Evolutionary conservation across 768 basidiomycete species (phyloP).

Genomic region (Rhizopogon salebrosus): DNA sequence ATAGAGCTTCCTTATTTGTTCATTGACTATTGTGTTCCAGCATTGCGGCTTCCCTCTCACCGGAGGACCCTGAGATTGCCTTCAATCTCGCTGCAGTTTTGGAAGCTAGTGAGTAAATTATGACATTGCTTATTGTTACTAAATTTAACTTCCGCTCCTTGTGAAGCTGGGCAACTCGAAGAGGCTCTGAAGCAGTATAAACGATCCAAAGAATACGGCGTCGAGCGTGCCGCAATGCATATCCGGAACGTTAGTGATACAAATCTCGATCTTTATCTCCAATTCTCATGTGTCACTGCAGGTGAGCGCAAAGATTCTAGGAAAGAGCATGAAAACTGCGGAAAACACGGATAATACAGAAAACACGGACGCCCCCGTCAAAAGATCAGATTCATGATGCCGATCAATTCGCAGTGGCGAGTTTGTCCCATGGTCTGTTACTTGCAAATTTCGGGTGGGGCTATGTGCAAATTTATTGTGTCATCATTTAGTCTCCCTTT

Average conservation of each 20-base stretch:
- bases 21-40: constrained; percentile 41
- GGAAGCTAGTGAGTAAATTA: constrained; percentile 67
- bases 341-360: constrained; percentile 28
- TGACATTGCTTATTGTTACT: constrained; percentile 29
- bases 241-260: constrained; percentile 65
- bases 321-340: constrained; percentile 50
- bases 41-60: constrained; percentile 75
- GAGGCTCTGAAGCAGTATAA: constrained; percentile 81
- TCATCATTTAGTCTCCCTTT: neutral
- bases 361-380: constrained; percentile 26
- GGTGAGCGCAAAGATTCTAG: constrained; percentile 80
- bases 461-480: neutral
- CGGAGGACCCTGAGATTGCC: constrained; percentile 87
- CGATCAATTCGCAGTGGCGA: neutral
- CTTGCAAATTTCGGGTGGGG: neutral
- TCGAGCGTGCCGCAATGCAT: constrained; percentile 78
- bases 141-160: constrained; percentile 23
- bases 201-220: constrained; percentile 68
- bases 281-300: constrained; percentile 24
- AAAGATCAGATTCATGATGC: constrained; percentile 24
- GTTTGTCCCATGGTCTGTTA: neutral
- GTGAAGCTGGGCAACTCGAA: constrained; percentile 69
- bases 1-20: constrained; percentile 23
- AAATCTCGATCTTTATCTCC: constrained; percentile 12
- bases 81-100: constrained; percentile 90